Base-by-base conservation (phyloP, 225 moss, liverwort and hornwort species). In the Takakia lepidozioides region DNA sequence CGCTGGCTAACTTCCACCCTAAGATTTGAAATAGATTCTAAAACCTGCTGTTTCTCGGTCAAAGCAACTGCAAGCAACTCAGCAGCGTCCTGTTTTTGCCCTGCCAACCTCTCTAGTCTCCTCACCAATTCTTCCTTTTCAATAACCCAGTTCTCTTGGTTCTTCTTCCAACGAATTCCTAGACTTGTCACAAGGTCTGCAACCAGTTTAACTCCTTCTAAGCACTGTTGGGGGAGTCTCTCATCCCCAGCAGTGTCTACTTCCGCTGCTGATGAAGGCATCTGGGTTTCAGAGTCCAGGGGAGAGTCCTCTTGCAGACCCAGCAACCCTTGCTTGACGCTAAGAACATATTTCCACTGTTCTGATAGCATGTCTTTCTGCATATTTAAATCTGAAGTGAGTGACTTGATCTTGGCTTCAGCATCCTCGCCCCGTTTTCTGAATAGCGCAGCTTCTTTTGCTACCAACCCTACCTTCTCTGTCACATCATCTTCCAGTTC, bases 21-120 rank as follows among this genome's bases (percentile, higher is more conserved):
- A 32, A 76, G 81, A 52, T 82, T 75, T 11, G 81, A 82, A 39
- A 82, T 76, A 20, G 73, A 65, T 59, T 70, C 76, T 57, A 82
- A 59, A 24, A 72, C 76, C 56, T 82, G 72, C 46, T 82, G 76
- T 60, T 82, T 82, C 55, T 82, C 81, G 13, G 67, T 46, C 54
- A 82, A 49, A 29, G 77, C 78, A 46, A 61, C 49, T 38, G 67
- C 36, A 46, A 82, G 61, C 20, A 77, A 64, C 28, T 82, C 82
- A 29, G 82, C 82, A 43, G 73, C 73, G 30, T 74, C 78, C 17
- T 78, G 69, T 49, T 78, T 82, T 58, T 82, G 77, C 40, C 67
- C 73, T 25, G 78, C 70, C 55, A 77, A 23, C 51, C 73, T 58
- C 28, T 77, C 73, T 49, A 72, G 67, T 56, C 73, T 67, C n/a